Conservation (phyloP, 257 asterid genomes). For the Rehmannia glutinosa region DNA sequence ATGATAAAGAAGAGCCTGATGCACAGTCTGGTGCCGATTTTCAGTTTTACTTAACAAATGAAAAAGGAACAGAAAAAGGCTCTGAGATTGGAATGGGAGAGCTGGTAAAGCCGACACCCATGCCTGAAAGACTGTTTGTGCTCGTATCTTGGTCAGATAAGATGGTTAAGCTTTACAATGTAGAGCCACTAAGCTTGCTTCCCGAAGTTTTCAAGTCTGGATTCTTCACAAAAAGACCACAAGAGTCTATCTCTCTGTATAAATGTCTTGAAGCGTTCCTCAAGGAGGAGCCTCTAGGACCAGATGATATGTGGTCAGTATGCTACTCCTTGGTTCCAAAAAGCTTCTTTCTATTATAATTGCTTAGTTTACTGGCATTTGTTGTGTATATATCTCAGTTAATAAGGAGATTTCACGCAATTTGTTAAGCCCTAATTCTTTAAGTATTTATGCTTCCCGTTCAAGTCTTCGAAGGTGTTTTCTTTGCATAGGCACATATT, state of each 20-base stretch:
- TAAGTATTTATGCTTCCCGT: neutral
- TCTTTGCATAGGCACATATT: neutral
- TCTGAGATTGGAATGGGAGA: slow-evolving; percentile 55
- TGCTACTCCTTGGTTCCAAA: slow-evolving; percentile 18
- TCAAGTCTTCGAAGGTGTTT: slow-evolving; percentile 2
- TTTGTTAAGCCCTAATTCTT: neutral
- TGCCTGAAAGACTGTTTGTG: slow-evolving; percentile 48
- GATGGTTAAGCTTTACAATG: slow-evolving; percentile 41
- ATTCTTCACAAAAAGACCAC: slow-evolving; percentile 56
- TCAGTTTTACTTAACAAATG: slow-evolving; percentile 64
- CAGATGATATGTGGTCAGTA: slow-evolving; percentile 98
- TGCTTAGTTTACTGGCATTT: slow-evolving; percentile 9
- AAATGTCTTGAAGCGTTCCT: slow-evolving; percentile 94
- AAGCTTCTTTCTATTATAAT: neutral
- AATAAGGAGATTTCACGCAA: neutral
- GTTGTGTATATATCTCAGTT: neutral
- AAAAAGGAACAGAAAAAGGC: slow-evolving; percentile 43
- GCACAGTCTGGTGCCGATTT: slow-evolving; percentile 38
- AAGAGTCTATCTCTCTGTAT: slow-evolving; percentile 78
- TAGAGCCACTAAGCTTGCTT: slow-evolving; percentile 47
- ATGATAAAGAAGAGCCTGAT: slow-evolving; percentile 40
- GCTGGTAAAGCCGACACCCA: slow-evolving; percentile 35
- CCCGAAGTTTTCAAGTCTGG: slow-evolving; percentile 84
- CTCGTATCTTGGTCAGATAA: slow-evolving; percentile 74
- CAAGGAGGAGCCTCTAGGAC: slow-evolving; percentile 98